These are phyloP conservation scores for Sporisorium reilianum DNA, from an alignment of 1,284 basidiomycete species.

Conservation along the genomic window DNA sequence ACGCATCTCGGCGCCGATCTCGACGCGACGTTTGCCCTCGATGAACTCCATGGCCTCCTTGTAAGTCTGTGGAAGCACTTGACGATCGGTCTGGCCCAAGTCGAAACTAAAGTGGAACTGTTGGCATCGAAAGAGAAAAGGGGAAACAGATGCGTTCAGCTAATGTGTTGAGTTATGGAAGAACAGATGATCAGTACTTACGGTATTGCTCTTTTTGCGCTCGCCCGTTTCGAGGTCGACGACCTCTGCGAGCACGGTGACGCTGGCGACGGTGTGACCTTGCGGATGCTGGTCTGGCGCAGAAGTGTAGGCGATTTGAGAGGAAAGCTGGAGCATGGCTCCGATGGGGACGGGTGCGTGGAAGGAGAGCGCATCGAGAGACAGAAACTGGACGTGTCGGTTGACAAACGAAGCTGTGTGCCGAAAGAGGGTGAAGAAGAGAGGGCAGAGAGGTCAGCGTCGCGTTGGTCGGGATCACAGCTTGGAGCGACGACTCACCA, in stretches of 20 bases:
- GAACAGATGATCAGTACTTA: constrained; percentile 16
- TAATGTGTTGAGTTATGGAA: background rate
- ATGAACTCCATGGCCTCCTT: constrained; percentile 63
- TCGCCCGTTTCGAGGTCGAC: constrained; percentile 56
- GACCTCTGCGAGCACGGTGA: constrained; percentile 59
- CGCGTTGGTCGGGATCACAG: too few relatives aligned
- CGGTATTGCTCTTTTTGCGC: constrained; percentile 55
- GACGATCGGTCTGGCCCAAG: constrained; percentile 40
- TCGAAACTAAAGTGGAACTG: constrained; percentile 65
- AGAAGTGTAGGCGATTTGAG: constrained; percentile 59
- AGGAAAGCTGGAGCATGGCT: constrained; percentile 57
- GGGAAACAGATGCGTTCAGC: background rate
- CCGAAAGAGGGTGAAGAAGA: background rate
- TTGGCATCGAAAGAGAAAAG: background rate
- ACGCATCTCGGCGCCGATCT: constrained; percentile 57
- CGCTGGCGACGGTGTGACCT: constrained; percentile 40
- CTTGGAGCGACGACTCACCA: constrained; percentile 22
- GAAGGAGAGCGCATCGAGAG: constrained; percentile 66
- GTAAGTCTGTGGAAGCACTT: constrained; percentile 52
- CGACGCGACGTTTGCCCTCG: constrained; percentile 59
- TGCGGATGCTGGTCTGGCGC: constrained; percentile 22
- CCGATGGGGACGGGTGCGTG: constrained; percentile 65
- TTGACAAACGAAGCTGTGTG: constrained; percentile 59
- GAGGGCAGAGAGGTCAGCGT: constrained; percentile 7
- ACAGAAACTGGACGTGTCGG: constrained; percentile 67